A percentile compares a stretch with the other conserved stretches of the same genome.
Evolutionary conservation across 1,284 basidiomycete genomes (phyloP).

Genomic region (Dichomitus squalens): DNA sequence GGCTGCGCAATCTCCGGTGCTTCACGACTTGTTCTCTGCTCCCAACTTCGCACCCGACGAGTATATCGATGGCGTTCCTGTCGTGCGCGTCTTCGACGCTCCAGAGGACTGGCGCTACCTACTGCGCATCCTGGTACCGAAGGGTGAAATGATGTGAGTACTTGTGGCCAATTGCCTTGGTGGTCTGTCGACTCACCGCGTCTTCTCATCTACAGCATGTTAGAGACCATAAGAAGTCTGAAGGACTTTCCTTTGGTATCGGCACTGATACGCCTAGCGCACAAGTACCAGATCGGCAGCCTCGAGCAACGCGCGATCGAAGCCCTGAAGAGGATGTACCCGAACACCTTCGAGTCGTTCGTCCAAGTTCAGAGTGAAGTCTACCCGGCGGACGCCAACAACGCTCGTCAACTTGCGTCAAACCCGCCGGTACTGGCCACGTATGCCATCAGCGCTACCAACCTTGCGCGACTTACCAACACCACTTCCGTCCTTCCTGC

Average conservation of each 20-base stretch:
- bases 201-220: not conserved
- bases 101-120: not conserved
- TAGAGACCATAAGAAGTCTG: not conserved
- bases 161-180: no score
- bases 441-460: not conserved
- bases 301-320: not conserved
- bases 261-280: slow-evolving; percentile 5
- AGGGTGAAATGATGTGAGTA: slow-evolving; percentile 1
- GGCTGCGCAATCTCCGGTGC: not conserved
- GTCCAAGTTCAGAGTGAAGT: no score
- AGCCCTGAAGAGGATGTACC: not conserved
- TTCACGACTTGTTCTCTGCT: no score
- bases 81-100: not conserved
- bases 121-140: not conserved
- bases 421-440: no score
- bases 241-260: not conserved
- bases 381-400: no score
- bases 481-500: not conserved
- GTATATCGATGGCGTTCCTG: not conserved
- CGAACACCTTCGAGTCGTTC: no score
- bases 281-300: slow-evolving; percentile 8
- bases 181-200: not conserved
- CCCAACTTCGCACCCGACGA: no score
- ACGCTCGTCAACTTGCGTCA: no score
- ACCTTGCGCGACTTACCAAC: not conserved